These are phyloP conservation scores for Tricholoma sp. DNA, from an alignment of 768 basidiomycete genomes.

Conservation along the genomic window DNA sequence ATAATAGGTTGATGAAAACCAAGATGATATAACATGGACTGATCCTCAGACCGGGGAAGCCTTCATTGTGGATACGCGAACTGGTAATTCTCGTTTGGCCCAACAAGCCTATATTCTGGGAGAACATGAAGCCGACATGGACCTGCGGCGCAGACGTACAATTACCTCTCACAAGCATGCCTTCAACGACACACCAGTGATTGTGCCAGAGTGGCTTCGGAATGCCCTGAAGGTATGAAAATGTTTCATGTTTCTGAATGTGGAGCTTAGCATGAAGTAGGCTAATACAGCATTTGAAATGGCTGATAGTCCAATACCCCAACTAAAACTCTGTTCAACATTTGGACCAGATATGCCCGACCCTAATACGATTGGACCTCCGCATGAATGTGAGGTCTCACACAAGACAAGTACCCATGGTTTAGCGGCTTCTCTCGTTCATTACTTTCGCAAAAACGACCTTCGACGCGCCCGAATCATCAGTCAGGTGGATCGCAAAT, in stretches of 20 bases:
- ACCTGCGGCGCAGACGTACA: slow-evolving; percentile 20
- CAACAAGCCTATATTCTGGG: slow-evolving; percentile 7
- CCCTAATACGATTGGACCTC: not conserved
- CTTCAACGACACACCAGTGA: not conserved
- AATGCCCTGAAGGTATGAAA: slow-evolving; percentile 49
- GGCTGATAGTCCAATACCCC: slow-evolving; percentile 43
- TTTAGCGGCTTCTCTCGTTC: slow-evolving; percentile 13
- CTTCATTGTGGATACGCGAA: slow-evolving; percentile 60
- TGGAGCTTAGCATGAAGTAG: slow-evolving; percentile 23
- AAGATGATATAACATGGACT: slow-evolving; percentile 45
- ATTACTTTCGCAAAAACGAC: slow-evolving; percentile 46
- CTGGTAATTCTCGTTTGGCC: slow-evolving; percentile 58
- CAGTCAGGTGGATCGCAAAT: slow-evolving; percentile 87
- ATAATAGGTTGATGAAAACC: slow-evolving; percentile 16
- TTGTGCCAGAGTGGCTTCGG: slow-evolving; percentile 58
- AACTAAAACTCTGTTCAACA: slow-evolving; percentile 19
- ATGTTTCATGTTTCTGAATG: not conserved
- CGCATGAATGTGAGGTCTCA: not conserved
- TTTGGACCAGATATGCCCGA: not conserved
- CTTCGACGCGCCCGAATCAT: slow-evolving; percentile 58
- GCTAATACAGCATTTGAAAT: slow-evolving; percentile 52
- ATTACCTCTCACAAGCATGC: slow-evolving; percentile 20
- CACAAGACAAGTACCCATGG: not conserved
- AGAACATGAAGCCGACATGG: slow-evolving; percentile 2
- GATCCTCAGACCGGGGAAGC: slow-evolving; percentile 57